Evolutionary conservation across 2,329 filamentous ascomycete species (phyloP), one percentile per base, ranked within the genome.

Genomic region (Macroventuria anomochaeta): DNA sequence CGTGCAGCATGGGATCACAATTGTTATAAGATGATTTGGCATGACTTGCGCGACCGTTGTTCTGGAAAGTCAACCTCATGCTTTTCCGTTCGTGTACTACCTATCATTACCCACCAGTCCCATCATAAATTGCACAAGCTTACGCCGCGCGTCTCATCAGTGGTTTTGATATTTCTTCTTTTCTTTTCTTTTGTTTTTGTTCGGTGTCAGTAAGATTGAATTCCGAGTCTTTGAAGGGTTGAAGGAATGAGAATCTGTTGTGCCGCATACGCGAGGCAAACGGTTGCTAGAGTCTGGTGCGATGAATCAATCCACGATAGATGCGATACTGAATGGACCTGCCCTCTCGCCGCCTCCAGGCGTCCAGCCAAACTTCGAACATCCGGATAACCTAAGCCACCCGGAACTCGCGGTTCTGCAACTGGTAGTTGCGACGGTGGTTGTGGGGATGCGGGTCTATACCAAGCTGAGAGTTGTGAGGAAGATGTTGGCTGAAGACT

Each of bases 401-500:
- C 51, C 52, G 8, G 52, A 29, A 13, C 28, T 58, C 15, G 55
- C 53, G 11, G 38, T 46, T 3, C 18, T 56, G 34, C 55, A 58
- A 18, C 46, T 61, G 15, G 13, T 12, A 7, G 11, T 61, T 15
- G 41, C 49, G 6, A 62, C 53, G 13, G 11, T 51, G 34, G 47
- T 52, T 11, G 57, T 57, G 28, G 34, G 20, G 15, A 48, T 59
- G 44, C 23, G 57, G 23, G 13, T 53, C 7, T 62, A 47, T 20
- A 53, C 47, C 4, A 61, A 61, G 36, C 11, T 39, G 15, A 15
- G 39, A 3, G 29, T 61, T 25, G 38, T 58, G 12, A 20, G 42
- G 33, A 58, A 39, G n/a, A 43, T 61, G 40, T 15, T 51, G 34
- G 29, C 34, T 36, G 58, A 61, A 23, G 58, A 61, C 17, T 61